Percentiles rank a stretch among this genome's conserved stretches.
These are phyloP conservation scores for Solanum hybrid DNA, from an alignment of 305 asterid species.

Conservation along the genomic window DNA sequence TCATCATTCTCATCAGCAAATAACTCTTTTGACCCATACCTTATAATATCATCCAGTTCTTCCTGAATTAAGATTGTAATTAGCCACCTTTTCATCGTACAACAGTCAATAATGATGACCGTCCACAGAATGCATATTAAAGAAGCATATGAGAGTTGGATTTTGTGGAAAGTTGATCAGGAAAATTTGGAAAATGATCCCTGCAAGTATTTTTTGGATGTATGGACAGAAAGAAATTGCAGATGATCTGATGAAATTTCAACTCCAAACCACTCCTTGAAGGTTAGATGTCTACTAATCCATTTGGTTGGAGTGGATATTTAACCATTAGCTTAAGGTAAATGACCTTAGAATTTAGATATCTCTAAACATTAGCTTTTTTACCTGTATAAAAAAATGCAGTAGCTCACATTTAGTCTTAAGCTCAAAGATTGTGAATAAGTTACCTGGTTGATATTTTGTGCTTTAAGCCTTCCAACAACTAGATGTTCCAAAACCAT, in stretches of 20 bases:
- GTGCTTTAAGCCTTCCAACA: constrained; percentile 86
- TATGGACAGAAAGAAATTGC: background rate
- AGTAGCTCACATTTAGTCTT: background rate
- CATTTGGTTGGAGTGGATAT: background rate
- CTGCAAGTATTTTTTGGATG: background rate
- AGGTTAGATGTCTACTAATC: background rate
- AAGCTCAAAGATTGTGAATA: constrained; percentile 2
- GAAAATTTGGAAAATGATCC: background rate
- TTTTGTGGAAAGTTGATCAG: background rate
- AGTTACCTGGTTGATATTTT: constrained; percentile 81
- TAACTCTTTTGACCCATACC: constrained; percentile 93
- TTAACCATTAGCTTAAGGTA: background rate
- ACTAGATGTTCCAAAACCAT: constrained; percentile 96
- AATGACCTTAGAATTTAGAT: background rate
- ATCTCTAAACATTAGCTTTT: background rate
- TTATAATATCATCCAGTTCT: constrained; percentile 92
- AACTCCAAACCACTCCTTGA: background rate
- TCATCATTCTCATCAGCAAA: constrained; percentile 95
- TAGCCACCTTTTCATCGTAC: background rate
- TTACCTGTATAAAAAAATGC: background rate
- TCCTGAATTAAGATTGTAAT: constrained; percentile 44
- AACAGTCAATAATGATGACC: background rate
- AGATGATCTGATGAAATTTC: background rate
- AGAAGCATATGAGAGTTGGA: background rate
- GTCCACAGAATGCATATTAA: background rate